Conservation (phyloP, 2,329 filamentous ascomycete species). For the Colletotrichum caudatum region DNA sequence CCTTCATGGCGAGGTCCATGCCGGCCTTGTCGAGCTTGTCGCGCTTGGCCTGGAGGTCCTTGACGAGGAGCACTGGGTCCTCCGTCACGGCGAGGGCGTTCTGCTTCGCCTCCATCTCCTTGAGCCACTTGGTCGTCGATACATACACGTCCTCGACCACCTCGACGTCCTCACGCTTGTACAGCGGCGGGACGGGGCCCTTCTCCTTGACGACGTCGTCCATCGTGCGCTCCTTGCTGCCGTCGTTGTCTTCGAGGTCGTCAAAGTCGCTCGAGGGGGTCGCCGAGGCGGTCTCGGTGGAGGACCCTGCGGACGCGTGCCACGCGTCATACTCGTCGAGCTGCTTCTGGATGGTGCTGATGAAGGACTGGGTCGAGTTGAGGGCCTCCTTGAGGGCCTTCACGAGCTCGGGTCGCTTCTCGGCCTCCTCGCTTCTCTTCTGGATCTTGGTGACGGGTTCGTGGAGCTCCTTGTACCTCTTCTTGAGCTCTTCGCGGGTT, state of each 20-base stretch:
- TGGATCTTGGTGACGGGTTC: conserved; percentile 83
- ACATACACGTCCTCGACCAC: conserved; percentile 72
- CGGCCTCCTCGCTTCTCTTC: conserved; percentile 78
- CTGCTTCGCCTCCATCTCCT: conserved; percentile 77
- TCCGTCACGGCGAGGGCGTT: conserved; percentile 76
- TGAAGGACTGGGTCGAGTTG: conserved; percentile 76
- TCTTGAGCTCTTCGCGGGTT: conserved; percentile 78
- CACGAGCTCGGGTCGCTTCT: conserved; percentile 77
- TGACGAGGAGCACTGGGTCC: conserved; percentile 79
- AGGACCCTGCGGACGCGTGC: conserved; percentile 64
- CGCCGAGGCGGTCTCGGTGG: conserved; percentile 55
- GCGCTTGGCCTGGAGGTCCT: conserved; percentile 77
- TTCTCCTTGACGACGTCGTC: conserved; percentile 59
- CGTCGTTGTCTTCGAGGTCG: conserved; percentile 80
- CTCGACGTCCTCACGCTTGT: conserved; percentile 78
- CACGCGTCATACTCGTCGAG: conserved; percentile 76
- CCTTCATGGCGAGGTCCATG: conserved; percentile 78
- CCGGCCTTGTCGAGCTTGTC: conserved; percentile 78
- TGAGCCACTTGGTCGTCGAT: conserved; percentile 78
- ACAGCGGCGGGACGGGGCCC: conserved; percentile 73
- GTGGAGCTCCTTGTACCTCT: conserved; percentile 81
- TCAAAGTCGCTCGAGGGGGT: conserved; percentile 70
- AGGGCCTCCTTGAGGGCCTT: conserved; percentile 77
- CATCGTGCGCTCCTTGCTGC: conserved; percentile 56
- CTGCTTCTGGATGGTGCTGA: conserved; percentile 76